phyloP scores from a whole-genome alignment of 108 stramenopile species.

The Nitzschia inconspicua region DNA sequence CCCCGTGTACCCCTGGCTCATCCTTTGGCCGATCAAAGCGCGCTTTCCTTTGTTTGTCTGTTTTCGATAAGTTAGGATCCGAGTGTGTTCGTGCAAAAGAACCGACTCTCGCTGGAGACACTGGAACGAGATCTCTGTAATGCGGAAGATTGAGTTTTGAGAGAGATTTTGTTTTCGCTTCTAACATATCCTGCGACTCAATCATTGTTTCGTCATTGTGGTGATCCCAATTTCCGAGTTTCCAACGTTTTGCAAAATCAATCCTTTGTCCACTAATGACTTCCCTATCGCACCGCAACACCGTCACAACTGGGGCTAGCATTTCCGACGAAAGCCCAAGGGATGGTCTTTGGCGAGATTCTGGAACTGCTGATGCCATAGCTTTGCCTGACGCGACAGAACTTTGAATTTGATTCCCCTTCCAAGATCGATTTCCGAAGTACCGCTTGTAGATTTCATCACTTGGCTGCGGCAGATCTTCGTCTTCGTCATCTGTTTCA shows the following conservation, averaged over 20 bases:
- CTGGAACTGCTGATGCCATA: conserved; percentile 1
- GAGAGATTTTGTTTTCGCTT: too few relatives aligned
- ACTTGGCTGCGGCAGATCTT: not conserved
- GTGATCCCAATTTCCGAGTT: conserved; percentile 32
- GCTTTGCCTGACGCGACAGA: conserved; percentile 1
- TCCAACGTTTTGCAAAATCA: conserved; percentile 46
- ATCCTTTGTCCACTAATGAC: conserved; percentile 48
- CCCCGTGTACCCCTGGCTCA: conserved; percentile 22
- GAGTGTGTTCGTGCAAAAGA: conserved; percentile 24
- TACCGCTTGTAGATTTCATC: conserved; percentile 37
- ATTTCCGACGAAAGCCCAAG: conserved; percentile 56
- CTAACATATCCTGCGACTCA: too few relatives aligned
- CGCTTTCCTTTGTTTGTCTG: not conserved
- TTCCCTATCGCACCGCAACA: conserved; percentile 33
- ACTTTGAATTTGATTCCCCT: conserved; percentile 7
- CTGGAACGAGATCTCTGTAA: not conserved
- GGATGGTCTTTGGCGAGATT: not conserved
- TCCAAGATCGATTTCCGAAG: conserved; percentile 27
- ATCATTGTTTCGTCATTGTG: too few relatives aligned
- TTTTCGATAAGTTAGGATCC: conserved; percentile 12
- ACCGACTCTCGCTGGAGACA: not conserved
- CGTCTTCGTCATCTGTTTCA: conserved; percentile 35
- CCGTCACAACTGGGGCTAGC: conserved; percentile 59
- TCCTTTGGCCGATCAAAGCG: not conserved
- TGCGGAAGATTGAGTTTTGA: not conserved